Conservation (phyloP, 352 stramenopile genomes). For the Phytophthora brassicae region DNA sequence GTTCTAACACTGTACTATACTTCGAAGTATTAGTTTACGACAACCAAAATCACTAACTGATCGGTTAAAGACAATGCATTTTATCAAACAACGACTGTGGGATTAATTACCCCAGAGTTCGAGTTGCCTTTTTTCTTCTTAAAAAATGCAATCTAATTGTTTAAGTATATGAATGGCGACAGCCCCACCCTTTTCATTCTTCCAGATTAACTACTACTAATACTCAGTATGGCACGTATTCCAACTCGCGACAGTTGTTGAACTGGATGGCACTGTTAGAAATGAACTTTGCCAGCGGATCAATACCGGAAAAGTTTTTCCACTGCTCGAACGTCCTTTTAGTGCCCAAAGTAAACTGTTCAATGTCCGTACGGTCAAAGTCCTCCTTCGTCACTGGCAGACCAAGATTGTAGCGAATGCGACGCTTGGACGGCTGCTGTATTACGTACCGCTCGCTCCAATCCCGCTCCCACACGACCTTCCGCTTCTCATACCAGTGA, state of each 20-base stretch:
- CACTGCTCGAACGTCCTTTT: constrained; percentile 81
- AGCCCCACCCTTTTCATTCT: background rate
- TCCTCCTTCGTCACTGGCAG: constrained; percentile 66
- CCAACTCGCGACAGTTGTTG: constrained; percentile 65
- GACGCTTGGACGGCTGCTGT: constrained; percentile 73
- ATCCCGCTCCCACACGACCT: constrained; percentile 82
- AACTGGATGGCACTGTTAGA: constrained; percentile 60
- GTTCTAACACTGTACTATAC: too few relatives aligned
- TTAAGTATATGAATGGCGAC: too few relatives aligned
- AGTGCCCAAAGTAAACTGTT: constrained; percentile 66
- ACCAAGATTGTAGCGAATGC: constrained; percentile 62
- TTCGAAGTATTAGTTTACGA: too few relatives aligned
- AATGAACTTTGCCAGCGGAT: constrained; percentile 66
- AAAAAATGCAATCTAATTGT: constrained; percentile 16
- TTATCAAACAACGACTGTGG: too few relatives aligned
- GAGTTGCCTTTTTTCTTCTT: too few relatives aligned
- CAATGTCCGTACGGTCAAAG: constrained; percentile 73
- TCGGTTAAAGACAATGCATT: background rate
- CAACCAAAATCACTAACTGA: background rate
- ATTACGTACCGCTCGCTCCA: constrained; percentile 69
- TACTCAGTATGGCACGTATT: constrained; percentile 64
- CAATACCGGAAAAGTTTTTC: constrained; percentile 79
- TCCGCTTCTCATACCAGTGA: constrained; percentile 82
- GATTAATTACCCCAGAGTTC: too few relatives aligned
- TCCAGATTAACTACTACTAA: background rate